Base-by-base conservation (phyloP, 2,329 filamentous ascomycete species). In the Rhexocercosporidium sp. region DNA sequence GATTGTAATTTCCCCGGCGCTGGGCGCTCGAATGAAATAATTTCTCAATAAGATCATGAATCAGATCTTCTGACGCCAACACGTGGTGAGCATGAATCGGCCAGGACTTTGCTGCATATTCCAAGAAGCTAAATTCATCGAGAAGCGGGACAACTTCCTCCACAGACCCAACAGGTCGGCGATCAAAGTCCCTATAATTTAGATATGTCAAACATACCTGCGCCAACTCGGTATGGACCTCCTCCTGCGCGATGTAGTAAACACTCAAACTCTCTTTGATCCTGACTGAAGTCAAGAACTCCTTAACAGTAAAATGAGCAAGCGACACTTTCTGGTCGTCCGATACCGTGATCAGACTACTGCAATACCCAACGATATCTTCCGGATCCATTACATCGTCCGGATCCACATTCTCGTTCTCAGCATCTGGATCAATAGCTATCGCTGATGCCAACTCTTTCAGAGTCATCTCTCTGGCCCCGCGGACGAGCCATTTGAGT, bases 221-320 rank as follows among this genome's bases (percentile, higher is more conserved):
- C 53, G 57, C 66, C 72, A 64, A 31, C 31, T 66, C 65, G 22
- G 54, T 34, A 49, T 61, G 51, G n/a, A 57, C 59, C 37, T 62
- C 27, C 18, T 62, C 49, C 16, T 25, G 20, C 18, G 34, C 37
- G 27, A 62, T 37, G 37, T 62, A 47, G 25, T 47, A 66, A 5
- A 46, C 51, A 25, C 27, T 46, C 39, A 57, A 46, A n/a, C 51
- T 47, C 14, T 62, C 34, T 8, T 69, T 51, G 20, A 75, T 29
- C 29, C 68, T 69, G 18, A 65, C 20, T 37, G 77, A 78, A 20
- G 56, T 62, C 8, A 78, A 67, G 60, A 75, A 78, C 37, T 78
- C 75, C 64, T 75, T 76, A 22, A 77, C 74, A 12, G 75, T 77
- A 20, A 74, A 75, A 71, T 79, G 76, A 8, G 76, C 74, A 7